Evolutionary conservation across 176 grass and related monocot genomes (phyloP).

Genomic region (Oryza officinalis): DNA sequence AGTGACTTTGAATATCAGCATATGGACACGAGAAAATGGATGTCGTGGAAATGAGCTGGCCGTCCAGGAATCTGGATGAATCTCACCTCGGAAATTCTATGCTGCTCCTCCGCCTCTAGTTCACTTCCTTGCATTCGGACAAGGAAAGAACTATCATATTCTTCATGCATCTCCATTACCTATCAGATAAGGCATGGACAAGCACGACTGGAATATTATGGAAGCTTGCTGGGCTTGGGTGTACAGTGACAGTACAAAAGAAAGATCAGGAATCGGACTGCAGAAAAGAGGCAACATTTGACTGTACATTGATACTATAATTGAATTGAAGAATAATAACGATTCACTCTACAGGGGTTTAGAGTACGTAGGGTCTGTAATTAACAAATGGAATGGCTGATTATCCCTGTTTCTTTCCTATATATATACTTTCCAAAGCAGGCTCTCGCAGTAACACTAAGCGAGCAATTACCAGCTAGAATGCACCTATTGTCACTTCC

Average conservation of each 20-base stretch:
- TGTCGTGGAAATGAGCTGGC: background rate
- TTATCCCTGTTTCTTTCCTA: slow-evolving; percentile 8
- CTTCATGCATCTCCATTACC: background rate
- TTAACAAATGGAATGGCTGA: slow-evolving; percentile 12
- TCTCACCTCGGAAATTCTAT: slow-evolving; percentile 35
- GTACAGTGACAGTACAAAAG: background rate
- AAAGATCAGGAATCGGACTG: background rate
- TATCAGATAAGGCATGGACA: background rate
- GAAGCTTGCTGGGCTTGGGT: background rate
- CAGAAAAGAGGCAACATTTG: background rate
- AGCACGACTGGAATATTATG: no score
- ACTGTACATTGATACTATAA: background rate
- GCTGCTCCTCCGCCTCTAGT: slow-evolving; percentile 32
- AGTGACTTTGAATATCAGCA: background rate
- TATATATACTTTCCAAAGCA: background rate
- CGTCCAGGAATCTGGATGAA: slow-evolving; percentile 44
- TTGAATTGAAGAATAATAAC: background rate
- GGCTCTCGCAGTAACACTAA: background rate
- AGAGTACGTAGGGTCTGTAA: slow-evolving; percentile 1
- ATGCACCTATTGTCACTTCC: background rate
- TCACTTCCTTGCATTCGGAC: slow-evolving; percentile 3
- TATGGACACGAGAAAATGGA: background rate
- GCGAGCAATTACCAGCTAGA: background rate
- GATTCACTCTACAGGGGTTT: slow-evolving; percentile 7
- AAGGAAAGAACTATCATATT: background rate